Evolutionary conservation across 108 stramenopile genomes (phyloP), one percentile per base, ranked within the genome.

Genomic region (Discostella pseudostelligera): DNA sequence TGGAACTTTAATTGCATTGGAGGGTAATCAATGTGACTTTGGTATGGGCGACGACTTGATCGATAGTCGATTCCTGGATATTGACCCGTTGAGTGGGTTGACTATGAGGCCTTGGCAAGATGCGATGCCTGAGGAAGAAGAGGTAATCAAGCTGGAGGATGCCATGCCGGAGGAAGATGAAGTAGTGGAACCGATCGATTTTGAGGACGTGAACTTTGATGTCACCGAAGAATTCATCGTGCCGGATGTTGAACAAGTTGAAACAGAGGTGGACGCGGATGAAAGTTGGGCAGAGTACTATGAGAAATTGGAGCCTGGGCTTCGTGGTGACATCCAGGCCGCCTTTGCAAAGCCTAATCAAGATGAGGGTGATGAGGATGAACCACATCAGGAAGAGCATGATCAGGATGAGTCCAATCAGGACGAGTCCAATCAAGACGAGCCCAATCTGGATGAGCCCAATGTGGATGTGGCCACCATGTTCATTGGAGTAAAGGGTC

Each of bases 1-100:
- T 55, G 67, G 67, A 22, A 25, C 39, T 8, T 20, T 67, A 13
- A 45, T 48, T 2, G 42, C 55, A 20, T 47, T 67, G 29, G 54
- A 55, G 35, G 67, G 67, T 0, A 67, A 67, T 59, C 67, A 67
- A 22, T 67, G 67, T 35, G 39, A 43, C 5, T 67, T 67, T 48
- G 67, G 67, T 3, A 47, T 44, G 54, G 45, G 35, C 21, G 46
- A 67, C 35, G 67, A 25, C 56, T 32, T 43, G 7, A 56, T 56
- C 17, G 32, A 57, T 20, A 58, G 37, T 20, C 8, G 39, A 21
- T 35, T 24, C 14, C 7, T 2, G 12, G 66, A 22, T 4, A 50
- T 50, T 43, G 49, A 50, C 21, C 37, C 32, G 48, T 25, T 50
- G n/a, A 20, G 36, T 50, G 47, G 21, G 3, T 20, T 39, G 22